Evolutionary conservation across 2,329 filamentous ascomycete species (phyloP), one percentile per base, ranked within the genome.

Genomic region (Lasiodiplodia citricola): DNA sequence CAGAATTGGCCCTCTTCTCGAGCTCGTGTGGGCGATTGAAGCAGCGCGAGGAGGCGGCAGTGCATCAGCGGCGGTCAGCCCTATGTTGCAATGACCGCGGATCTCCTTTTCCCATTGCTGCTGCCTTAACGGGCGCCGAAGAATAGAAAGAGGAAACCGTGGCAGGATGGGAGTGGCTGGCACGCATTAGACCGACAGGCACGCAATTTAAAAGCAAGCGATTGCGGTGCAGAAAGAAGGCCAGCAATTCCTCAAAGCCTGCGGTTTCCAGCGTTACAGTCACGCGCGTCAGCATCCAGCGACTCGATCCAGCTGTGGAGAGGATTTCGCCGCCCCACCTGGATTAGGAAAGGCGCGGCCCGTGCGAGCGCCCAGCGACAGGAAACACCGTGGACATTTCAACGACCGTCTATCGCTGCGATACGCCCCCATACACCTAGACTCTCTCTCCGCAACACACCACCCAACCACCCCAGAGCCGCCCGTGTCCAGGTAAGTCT

Each of bases 361-460:
- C 65, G 65, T 67, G 65, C 64, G 31, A 50, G 52, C 31, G 64
- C 64, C 64, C 64, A 67, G 64, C 52, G 54, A 58, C 64, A 67
- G 65, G 65, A 67, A 67, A 67, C 65, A 67, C 65, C 65, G 65
- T 67, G 65, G 65, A 67, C 65, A 67, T 68, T 68, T 63, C 66
- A 68, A 68, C 66, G 50, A 63, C 66, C 31, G 51, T 50, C 67
- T 64, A 68, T 68, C 58, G 60, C 57, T 65, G 50, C 38, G 67
- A 68, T 68, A 68, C 67, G 37, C 58, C 58, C 51, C 57, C 55
- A 63, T 44, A 64, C 44, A 68, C 50, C 67, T 21, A 67, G 41
- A 44, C 65, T 57, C 65, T 25, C 63, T 31, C 67, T 68, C 67
- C 67, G 23, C 58, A 54, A 44, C 54, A 54, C 55, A 38, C 67